Evolutionary conservation across 2,329 filamentous ascomycete genomes (phyloP), one percentile per base, ranked within the genome.

Genomic region (Cladosporium sphaerospermum): DNA sequence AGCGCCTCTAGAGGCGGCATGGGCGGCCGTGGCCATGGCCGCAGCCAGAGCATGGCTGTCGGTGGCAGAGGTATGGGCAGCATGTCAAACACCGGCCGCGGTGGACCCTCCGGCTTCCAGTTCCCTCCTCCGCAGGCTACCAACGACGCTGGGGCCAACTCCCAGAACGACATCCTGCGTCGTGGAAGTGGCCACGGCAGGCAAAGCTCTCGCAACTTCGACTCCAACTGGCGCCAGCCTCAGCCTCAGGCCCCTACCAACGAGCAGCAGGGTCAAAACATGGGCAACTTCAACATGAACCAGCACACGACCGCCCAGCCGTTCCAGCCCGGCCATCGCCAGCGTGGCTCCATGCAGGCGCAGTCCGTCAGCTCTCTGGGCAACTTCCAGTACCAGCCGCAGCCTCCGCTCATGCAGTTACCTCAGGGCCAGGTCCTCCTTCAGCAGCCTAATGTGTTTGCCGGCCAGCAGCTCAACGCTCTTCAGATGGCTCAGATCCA

Each of bases 321-420:
- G 51, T 97, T 97, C 78, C 92, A 96, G 71, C 91, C 92, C 34
- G 89, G 92, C 41, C 93, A 99, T 71, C 89, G 93, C 57, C 75
- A 83, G 59, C 89, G 93, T 54, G 85, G 80, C 58, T 97, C 92
- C 3, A 81, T 97, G 64, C 90, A 85, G 68, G 88, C 87, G 67
- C 66, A 76, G 61, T 96, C 92, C 13, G 83, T 96, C 63, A 86
- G 87, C 55, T 83, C 82, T 44, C 82, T 96, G 59, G 89, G 89
- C 47, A 81, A 84, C 57, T 97, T 97, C 76, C 89, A 95, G 69
- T 67, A 65, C 53, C 97, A 95, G 69, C 84, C 86, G 45, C 92
- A 97, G 70, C 86, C 89, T 44, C 90, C 95, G 72, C 77, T 96
- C 54, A 82, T 97, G 68, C 89, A 92, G 72, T 77, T 95, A 56